Conservation (phyloP, 306 rosid genomes). For the Geum urbanum region DNA sequence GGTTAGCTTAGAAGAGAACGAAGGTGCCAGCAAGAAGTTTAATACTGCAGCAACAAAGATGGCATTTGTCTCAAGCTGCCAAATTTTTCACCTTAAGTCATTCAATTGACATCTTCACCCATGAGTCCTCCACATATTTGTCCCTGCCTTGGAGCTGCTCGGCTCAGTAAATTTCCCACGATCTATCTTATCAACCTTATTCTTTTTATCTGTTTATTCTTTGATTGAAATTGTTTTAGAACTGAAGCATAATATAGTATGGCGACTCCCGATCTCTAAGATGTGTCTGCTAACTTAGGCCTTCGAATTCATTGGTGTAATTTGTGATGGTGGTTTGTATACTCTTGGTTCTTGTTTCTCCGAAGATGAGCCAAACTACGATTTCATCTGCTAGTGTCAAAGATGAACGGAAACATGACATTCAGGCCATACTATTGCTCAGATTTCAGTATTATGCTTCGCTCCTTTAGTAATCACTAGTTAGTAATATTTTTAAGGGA, state of each 20-base stretch:
- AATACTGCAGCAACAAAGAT: constrained; percentile 45
- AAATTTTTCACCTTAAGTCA: constrained; percentile 63
- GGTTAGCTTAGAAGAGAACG: constrained; percentile 57
- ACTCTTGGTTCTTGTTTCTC: neutral
- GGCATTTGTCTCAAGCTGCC: constrained; percentile 54
- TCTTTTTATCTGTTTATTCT: neutral
- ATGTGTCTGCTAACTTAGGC: neutral
- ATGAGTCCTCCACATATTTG: neutral
- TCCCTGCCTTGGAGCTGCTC: constrained; percentile 6
- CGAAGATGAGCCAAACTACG: neutral
- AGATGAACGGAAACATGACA: too few relatives aligned
- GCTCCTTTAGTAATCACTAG: too few relatives aligned
- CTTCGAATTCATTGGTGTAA: neutral
- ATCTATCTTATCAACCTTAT: neutral
- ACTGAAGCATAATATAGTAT: constrained; percentile 1
- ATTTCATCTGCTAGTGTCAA: constrained; percentile 6
- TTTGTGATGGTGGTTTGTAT: neutral
- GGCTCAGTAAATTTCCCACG: neutral
- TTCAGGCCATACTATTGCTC: neutral
- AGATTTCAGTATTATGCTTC: neutral
- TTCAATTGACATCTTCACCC: constrained; percentile 34
- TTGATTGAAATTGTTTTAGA: neutral
- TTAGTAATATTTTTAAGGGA: too few relatives aligned
- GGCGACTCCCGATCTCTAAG: neutral
- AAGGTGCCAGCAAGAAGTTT: constrained; percentile 52